Base-by-base conservation (phyloP, 495 filamentous ascomycete species). In the Ramalina intermedia region DNA sequence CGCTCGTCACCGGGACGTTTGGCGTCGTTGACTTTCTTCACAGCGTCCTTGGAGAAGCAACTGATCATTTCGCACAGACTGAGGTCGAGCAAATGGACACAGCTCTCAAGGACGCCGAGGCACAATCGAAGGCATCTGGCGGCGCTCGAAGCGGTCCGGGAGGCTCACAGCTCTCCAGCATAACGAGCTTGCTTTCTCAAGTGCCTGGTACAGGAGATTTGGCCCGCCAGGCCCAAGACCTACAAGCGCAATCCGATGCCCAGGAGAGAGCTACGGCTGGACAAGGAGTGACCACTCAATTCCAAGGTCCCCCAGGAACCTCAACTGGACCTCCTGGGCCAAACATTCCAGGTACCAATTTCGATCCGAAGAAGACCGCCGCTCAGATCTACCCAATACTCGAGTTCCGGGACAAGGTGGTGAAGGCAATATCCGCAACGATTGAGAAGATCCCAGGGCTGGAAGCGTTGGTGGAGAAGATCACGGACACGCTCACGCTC, bases 11-110 rank as follows among this genome's bases (percentile, higher is more conserved):
- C 11, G 88, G 87, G 33, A 85, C 72, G 11, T 93, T 98, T 65
- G 91, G 91, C 16, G 87, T 80, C 54, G 90, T 96, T 20, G 91
- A 96, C 56, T 98, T 98, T 64, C 72, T 96, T 59, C 91, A 98
- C 63, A 94, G 86, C 1, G 87, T 98, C n/a, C 71, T 96, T 7
- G 91, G 91, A 35, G 91, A 98, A 61, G 90, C 88, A 20, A 93
- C 79, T 17, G 91, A 98, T 59, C 87, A 95, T 58, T 88, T 98
- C 65, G 89, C 89, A 4, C 91, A 96, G 61, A 85, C 85, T 14
- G 91, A 98, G 64, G 79, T 98, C 43, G 85, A 94, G 41, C 80
- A 96, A 60, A 78, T 96, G 61, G 81, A 96, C 56, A 65, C 73
- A 26, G 84, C 81, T 8, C 76, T 98, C 23, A 68, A 71, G 2